Evolutionary conservation across 2,329 filamentous ascomycete genomes (phyloP), one percentile per base, ranked within the genome.

Genomic region (Pseudogymnoascus sp.): DNA sequence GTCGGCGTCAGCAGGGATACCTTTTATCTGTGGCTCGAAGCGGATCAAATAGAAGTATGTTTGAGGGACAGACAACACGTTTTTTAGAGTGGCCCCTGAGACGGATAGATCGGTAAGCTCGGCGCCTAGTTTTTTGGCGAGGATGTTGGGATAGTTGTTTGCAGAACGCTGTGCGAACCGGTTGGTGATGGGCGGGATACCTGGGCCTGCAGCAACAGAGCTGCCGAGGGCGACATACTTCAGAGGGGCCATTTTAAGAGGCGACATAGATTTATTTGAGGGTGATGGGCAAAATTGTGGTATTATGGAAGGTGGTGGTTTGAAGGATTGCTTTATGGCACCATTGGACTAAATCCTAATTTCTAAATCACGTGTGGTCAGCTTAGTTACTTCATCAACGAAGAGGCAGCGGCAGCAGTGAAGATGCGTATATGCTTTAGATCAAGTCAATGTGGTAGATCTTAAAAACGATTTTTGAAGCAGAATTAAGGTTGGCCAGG

Each of bases 11-110:
- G 59, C 57, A 0, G 73, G 73, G 9, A 77, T 58, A 3, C 62
- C 66, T 12, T 67, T 58, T 30, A 76, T 65, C 67, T 77, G 75
- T 20, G 74, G 73, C 32, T 68, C 60, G 62, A 75, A 74, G 2
- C 61, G 59, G 20, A 64, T 59, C n/a, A 65, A 66, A 30, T 61
- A 60, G 34, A 66, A 57, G 30, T 62, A 57, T 12, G 3, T 54
- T 63, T 76, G 74, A 1, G 73, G 69, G 30, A 73, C 72, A 7
- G 66, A 65, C 11, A 73, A 63, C 32, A 76, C 68, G 63, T 75
- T 73, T 6, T 71, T 66, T 7, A 77, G 69, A 1, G 72, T 75
- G 2, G 74, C 72, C 61, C 74, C 74, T 6, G 72, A 73, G 4
- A 74, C 71, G 11, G 70, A 67, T 2, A 75, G 68, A 58, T 73